A percentile compares a stretch with the other conserved stretches of the same genome.
Conservation (phyloP, 495 filamentous ascomycete genomes). For the Paragyromitra xinjiangensis region DNA sequence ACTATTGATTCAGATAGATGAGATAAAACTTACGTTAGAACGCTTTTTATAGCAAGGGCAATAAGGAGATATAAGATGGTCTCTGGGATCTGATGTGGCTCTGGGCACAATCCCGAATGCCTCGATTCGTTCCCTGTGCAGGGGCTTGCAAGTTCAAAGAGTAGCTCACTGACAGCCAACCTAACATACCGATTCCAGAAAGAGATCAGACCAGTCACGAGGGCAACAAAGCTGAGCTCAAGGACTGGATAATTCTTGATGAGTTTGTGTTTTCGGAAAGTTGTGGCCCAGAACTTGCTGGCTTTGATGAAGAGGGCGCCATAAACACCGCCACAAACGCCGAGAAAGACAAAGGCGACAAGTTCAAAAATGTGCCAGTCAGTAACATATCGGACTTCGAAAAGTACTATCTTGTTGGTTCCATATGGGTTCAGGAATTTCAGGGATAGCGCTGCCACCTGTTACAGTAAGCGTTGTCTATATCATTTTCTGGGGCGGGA, state of each 20-base stretch:
- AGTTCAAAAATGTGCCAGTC: constrained; percentile 97
- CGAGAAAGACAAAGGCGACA: constrained; percentile 81
- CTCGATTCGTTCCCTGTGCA: constrained; percentile 72
- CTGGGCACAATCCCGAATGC: constrained; percentile 78
- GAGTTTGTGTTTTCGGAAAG: constrained; percentile 79
- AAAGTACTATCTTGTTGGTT: constrained; percentile 94
- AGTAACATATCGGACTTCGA: constrained; percentile 87
- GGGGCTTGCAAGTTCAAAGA: constrained; percentile 88
- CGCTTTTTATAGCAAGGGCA: constrained; percentile 88
- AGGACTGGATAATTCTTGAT: constrained; percentile 87
- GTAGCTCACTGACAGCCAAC: constrained; percentile 85
- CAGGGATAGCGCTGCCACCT: constrained; percentile 80
- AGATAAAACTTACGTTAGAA: constrained; percentile 68
- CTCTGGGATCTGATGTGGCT: constrained; percentile 73
- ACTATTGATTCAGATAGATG: neutral
- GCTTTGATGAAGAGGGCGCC: constrained; percentile 98
- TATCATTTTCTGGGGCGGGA: neutral
- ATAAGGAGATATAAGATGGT: constrained; percentile 73
- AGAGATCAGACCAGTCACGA: constrained; percentile 81
- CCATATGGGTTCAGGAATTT: constrained; percentile 97
- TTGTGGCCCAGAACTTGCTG: constrained; percentile 83
- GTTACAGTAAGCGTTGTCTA: constrained; percentile 25
- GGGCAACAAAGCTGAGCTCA: constrained; percentile 86
- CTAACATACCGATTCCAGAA: constrained; percentile 96
- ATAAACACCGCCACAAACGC: constrained; percentile 80